Evolutionary conservation across 2,329 filamentous ascomycete genomes (phyloP).

Genomic region (Thielaviopsis ethacetica): DNA sequence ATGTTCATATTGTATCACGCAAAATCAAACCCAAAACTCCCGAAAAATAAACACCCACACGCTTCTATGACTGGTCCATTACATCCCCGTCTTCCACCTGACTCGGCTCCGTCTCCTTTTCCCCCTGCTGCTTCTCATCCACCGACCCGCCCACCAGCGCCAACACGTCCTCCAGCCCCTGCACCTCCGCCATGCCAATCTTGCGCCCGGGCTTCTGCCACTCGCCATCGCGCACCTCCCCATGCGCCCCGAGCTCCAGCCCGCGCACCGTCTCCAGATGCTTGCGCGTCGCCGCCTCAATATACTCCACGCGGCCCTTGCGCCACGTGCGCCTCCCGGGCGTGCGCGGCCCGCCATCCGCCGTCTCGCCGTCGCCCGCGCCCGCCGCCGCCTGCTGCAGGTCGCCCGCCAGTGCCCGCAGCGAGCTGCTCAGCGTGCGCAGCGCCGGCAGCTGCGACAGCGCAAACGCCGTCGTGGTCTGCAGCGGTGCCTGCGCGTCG

Average conservation of each 20-base stretch:
- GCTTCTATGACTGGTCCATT: neutral
- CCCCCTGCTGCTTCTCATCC: conserved; percentile 10
- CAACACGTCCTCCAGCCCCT: conserved; percentile 36
- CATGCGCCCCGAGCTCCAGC: conserved; percentile 44
- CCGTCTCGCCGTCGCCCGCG: neutral
- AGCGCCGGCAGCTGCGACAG: conserved; percentile 71
- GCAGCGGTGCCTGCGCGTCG: conserved; percentile 38
- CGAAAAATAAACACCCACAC: neutral
- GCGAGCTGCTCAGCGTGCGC: conserved; percentile 41
- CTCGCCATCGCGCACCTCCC: conserved; percentile 48
- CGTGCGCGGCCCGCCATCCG: conserved; percentile 13
- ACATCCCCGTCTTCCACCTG: neutral
- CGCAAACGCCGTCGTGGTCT: conserved; percentile 61
- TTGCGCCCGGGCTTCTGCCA: conserved; percentile 40
- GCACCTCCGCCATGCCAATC: conserved; percentile 36
- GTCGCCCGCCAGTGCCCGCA: conserved; percentile 51
- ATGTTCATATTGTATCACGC: neutral
- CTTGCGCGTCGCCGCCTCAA: conserved; percentile 61
- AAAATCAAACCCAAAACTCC: neutral
- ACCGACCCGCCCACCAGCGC: conserved; percentile 24
- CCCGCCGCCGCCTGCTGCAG: conserved; percentile 23
- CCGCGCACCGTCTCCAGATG: conserved; percentile 58
- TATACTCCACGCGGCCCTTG: conserved; percentile 61
- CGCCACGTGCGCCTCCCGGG: conserved; percentile 33
- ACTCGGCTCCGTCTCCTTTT: conserved; percentile 3